phyloP scores from a whole-genome alignment of 1,284 basidiomycete species.

The Tilletia setariae region DNA sequence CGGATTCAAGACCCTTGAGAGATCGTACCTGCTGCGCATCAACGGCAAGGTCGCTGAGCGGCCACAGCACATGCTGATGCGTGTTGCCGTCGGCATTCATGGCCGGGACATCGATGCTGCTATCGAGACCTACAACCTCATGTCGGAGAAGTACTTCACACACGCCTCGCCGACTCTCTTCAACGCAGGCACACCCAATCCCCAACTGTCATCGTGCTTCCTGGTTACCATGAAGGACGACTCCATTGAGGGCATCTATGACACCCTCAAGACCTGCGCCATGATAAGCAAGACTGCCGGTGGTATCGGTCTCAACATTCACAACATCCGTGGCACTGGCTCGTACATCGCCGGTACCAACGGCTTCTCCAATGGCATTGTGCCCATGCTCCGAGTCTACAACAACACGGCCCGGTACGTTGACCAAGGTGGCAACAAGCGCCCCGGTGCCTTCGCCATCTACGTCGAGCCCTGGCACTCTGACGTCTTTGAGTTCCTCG shows the following conservation, averaged over 20 bases:
- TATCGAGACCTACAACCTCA: constrained; percentile 76
- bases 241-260: constrained; percentile 98
- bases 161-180: constrained; percentile 98
- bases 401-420: constrained; percentile 99
- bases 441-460: constrained; percentile 96
- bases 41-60: constrained; percentile 93
- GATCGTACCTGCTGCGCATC: constrained; percentile 92
- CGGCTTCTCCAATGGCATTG: constrained; percentile 97
- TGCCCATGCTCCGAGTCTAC: constrained; percentile 97
- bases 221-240: constrained; percentile 98
- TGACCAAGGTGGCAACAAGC: constrained; percentile 99
- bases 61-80: constrained; percentile 99
- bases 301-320: constrained; percentile 93
- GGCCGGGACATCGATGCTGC: constrained; percentile 83
- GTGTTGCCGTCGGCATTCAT: constrained; percentile 96
- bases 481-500: constrained; percentile 96
- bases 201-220: constrained; percentile 97
- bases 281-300: constrained; percentile 99
- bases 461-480: constrained; percentile 98
- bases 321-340: constrained; percentile 95
- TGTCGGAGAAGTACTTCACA: constrained; percentile 85
- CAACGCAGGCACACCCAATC: constrained; percentile 93
- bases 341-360: constrained; percentile 84
- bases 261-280: constrained; percentile 95
- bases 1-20: constrained; percentile 98